Percentiles rank a stretch among this genome's conserved stretches.
Conservation (phyloP, 257 asterid species). For the Fraxinus pennsylvanica region DNA sequence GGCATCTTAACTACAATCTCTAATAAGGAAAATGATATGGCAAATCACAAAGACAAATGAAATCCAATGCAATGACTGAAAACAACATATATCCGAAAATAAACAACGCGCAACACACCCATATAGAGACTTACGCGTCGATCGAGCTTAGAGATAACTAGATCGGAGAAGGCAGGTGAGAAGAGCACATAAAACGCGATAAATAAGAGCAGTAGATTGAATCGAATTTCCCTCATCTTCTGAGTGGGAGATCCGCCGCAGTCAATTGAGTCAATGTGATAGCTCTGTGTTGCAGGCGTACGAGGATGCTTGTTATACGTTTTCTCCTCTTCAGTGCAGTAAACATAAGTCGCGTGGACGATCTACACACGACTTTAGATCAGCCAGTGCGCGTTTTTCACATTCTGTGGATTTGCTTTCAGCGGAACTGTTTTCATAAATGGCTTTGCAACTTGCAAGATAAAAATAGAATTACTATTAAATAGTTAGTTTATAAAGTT, state of each 20-base stretch:
- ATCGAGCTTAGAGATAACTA: conserved; percentile 75
- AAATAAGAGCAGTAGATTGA: conserved; percentile 34
- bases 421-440: no score
- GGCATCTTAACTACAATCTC: conserved; percentile 1
- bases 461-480: no score
- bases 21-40: background rate
- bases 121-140: conserved; percentile 53
- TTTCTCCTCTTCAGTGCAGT: background rate
- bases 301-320: background rate
- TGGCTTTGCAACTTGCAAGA: no score
- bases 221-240: conserved; percentile 38
- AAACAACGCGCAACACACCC: background rate
- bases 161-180: conserved; percentile 65
- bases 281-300: background rate
- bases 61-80: background rate
- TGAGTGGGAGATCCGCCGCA: background rate
- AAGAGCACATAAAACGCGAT: conserved; percentile 30
- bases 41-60: background rate
- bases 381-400: background rate
- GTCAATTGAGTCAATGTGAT: background rate
- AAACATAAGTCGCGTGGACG: background rate
- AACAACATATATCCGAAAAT: background rate
- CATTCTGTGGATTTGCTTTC: background rate
- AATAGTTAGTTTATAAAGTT: no score
- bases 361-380: background rate